Conservation (phyloP, 139 green algal genomes). For the Chlamydomonas incerta region DNA sequence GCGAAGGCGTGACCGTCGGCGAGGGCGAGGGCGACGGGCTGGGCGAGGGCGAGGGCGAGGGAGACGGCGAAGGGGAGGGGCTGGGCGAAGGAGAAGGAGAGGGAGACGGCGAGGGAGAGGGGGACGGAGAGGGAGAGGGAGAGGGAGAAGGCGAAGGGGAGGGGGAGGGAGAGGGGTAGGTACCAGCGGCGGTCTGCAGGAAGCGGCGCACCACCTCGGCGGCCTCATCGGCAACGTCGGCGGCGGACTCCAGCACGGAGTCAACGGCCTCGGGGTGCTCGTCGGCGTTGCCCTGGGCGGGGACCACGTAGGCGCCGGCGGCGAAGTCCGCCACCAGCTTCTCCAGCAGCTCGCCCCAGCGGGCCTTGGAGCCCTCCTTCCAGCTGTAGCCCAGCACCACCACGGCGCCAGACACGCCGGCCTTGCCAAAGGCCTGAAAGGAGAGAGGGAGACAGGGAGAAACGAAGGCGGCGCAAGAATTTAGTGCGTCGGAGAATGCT, state of each 20-base stretch:
- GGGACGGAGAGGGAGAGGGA: neutral
- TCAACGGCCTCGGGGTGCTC: neutral
- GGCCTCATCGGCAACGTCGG: neutral
- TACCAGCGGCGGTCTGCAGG: neutral
- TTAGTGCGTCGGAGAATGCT: no score
- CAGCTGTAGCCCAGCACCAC: slow-evolving; percentile 26
- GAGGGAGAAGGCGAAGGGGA: neutral
- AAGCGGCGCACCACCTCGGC: slow-evolving; percentile 30
- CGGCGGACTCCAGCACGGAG: neutral
- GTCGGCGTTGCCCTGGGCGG: neutral
- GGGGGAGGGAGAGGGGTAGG: neutral
- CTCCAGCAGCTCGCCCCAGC: slow-evolving; percentile 1
- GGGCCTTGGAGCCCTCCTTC: neutral
- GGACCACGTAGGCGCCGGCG: neutral
- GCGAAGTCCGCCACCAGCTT: slow-evolving; percentile 20
- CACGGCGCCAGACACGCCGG: neutral
- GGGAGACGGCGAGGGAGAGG: neutral
- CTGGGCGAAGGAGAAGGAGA: neutral
- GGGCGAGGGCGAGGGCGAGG: no score
- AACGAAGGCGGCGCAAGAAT: no score
- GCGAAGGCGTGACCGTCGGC: neutral
- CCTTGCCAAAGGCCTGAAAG: slow-evolving; percentile 20
- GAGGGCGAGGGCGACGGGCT: neutral
- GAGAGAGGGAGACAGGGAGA: no score
- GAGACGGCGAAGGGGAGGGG: neutral